A percentile compares a stretch with the other conserved stretches of the same genome.
phyloP scores from a whole-genome alignment of 208 protist species.

The Porcisia hertigi region DNA sequence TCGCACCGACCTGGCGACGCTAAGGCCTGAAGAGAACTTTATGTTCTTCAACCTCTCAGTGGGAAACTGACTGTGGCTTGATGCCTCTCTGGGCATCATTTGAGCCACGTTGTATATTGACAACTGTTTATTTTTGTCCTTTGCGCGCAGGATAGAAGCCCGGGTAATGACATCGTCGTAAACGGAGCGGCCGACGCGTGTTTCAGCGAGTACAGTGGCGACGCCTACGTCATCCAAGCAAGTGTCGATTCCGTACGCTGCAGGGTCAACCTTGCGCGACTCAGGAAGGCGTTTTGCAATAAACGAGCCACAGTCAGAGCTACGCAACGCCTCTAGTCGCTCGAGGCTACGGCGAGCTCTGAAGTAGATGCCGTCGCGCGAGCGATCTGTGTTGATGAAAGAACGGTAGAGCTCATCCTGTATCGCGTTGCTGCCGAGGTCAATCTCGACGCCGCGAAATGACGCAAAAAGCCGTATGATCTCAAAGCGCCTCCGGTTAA shows the following conservation, averaged over 20 bases:
- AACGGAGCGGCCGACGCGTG: slow-evolving; percentile 55
- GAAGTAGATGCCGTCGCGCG: slow-evolving; percentile 63
- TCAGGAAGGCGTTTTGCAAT: slow-evolving; percentile 21
- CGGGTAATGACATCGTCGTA: slow-evolving; percentile 80
- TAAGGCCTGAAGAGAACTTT: not conserved
- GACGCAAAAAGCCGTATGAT: slow-evolving; percentile 65
- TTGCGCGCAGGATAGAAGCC: slow-evolving; percentile 46
- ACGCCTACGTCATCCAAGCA: slow-evolving; percentile 57
- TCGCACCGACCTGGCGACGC: not conserved
- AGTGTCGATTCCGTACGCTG: slow-evolving; percentile 52
- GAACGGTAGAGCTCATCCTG: slow-evolving; percentile 44
- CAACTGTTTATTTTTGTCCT: slow-evolving; percentile 21
- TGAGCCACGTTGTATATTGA: slow-evolving; percentile 21
- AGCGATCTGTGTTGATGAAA: slow-evolving; percentile 51
- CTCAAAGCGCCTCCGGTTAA: slow-evolving; percentile 55
- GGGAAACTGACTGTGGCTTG: not conserved
- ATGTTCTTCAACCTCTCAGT: not conserved
- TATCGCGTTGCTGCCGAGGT: slow-evolving; percentile 8
- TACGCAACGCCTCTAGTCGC: slow-evolving; percentile 37
- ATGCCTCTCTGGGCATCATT: not conserved
- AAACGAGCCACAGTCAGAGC: slow-evolving; percentile 64
- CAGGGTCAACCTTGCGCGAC: slow-evolving; percentile 20
- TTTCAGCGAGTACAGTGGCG: slow-evolving; percentile 61
- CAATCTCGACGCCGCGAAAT: slow-evolving; percentile 55
- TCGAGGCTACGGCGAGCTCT: slow-evolving; percentile 55